Base-by-base conservation (phyloP, 2,329 filamentous ascomycete species). In the Ascochyta koolunga region DNA sequence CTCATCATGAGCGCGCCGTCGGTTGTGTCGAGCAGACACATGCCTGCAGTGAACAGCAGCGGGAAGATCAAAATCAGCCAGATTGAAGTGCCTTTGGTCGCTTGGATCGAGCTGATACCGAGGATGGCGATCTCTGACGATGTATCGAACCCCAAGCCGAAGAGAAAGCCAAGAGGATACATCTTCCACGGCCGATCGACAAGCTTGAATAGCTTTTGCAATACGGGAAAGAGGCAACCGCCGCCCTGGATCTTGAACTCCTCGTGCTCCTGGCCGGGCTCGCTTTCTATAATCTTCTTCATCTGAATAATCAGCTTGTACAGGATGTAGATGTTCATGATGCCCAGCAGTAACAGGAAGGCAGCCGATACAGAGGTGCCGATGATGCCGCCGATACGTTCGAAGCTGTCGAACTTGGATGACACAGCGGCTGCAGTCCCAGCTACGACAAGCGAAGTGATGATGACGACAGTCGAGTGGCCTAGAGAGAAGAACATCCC, bases 21-120 rank as follows among this genome's bases (percentile, higher is more conserved):
- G 0, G 88, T 89, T 0, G 93, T 97, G 75, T 98, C 95, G 5
- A 98, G 80, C 19, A 98, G 82, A 73, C 93, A 97, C 95, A 99
- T 98, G 54, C 91, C 95, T 0, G 89, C 91, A 0, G 93, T 97
- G 68, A 98, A 98, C 0, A 98, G 78, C 1, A 93, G 74, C 0
- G 95, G 95, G 54, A 97, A 96, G 45, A 99, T 88, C 27, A 98
- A 75, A 56, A 98, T 98, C 13, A 97, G 79, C 95, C 95, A 99
- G 55, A 98, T 88, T 27, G 87, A 91, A 0, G 92, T 97, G 1
- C 93, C 93, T 56, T 89, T 83, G 0, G 91, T 87, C 0, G 89
- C 93, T 67, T 97, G 89, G 1, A 99, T 86, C 25, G 89, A 92
- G 0, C 91, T 89, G 59, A 98, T 96, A 0, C 93, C 95, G 0